A percentile compares a stretch with the other conserved stretches of the same genome.
phyloP scores from a whole-genome alignment of 768 basidiomycete genomes.

The Termitomyces sp. region DNA sequence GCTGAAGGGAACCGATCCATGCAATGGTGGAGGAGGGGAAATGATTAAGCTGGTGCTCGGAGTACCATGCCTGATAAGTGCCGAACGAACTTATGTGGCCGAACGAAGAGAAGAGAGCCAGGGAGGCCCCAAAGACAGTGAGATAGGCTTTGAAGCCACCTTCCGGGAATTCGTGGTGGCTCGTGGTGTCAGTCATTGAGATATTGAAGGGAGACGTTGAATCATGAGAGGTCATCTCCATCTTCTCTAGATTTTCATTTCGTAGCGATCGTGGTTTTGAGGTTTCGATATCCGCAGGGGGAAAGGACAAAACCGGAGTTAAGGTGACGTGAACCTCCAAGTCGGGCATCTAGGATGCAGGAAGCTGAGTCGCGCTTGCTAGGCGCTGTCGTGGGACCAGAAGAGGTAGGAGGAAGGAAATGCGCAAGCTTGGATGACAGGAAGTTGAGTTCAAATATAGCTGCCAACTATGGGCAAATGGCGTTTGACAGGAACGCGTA shows the following conservation, averaged over 20 bases:
- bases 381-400: neutral
- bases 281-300: neutral
- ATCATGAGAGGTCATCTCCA: neutral
- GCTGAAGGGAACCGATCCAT: slow-evolving; percentile 67
- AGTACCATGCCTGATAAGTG: slow-evolving; percentile 67
- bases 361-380: neutral
- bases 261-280: slow-evolving; percentile 2
- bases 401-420: neutral
- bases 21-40: slow-evolving; percentile 52
- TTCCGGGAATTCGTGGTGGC: slow-evolving; percentile 17
- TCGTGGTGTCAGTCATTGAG: slow-evolving; percentile 4
- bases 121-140: slow-evolving; percentile 57
- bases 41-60: slow-evolving; percentile 47
- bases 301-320: neutral
- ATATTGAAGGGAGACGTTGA: slow-evolving; percentile 6
- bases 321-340: slow-evolving; percentile 9
- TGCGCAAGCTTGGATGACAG: neutral
- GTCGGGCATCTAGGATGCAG: slow-evolving; percentile 8
- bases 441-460: slow-evolving; percentile 3
- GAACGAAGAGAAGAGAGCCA: slow-evolving; percentile 64
- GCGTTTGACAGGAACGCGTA: slow-evolving; percentile 1
- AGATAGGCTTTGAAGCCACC: slow-evolving; percentile 33
- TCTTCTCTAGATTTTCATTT: neutral
- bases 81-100: slow-evolving; percentile 72
- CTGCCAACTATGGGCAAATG: slow-evolving; percentile 3